Evolutionary conservation across 768 basidiomycete genomes (phyloP).

Genomic region (Podaxis sp.): DNA sequence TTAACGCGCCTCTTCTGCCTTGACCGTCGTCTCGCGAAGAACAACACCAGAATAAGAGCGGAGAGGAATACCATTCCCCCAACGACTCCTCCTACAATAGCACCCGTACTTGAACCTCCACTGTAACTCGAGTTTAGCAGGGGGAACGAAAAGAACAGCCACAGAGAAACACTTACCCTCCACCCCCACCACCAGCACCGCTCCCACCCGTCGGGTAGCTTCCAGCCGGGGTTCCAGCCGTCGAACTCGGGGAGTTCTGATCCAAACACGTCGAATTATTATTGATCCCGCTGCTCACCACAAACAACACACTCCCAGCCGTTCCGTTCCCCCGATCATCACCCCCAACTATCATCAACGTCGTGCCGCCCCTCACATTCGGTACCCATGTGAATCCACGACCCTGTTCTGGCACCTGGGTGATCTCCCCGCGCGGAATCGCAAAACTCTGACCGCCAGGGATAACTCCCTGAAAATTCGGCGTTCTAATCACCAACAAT

Average conservation of each 20-base stretch:
- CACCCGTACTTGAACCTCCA: conserved; percentile 39
- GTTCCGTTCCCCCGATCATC: conserved; percentile 67
- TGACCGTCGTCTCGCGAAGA: conserved; percentile 50
- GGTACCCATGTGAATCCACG: conserved; percentile 74
- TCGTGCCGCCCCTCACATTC: conserved; percentile 61
- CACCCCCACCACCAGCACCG: conserved; percentile 30
- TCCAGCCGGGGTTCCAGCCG: conserved; percentile 73
- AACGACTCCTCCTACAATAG: conserved; percentile 52
- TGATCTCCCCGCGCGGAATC: conserved; percentile 52
- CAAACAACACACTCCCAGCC: conserved; percentile 62
- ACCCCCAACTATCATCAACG: conserved; percentile 64
- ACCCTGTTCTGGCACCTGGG: conserved; percentile 43
- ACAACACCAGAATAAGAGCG: conserved; percentile 40
- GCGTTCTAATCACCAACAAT: conserved; percentile 37
- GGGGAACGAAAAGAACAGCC: neutral
- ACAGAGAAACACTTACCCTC: conserved; percentile 16
- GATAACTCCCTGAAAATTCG: conserved; percentile 70
- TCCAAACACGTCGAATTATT: conserved; percentile 58
- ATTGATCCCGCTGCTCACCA: conserved; percentile 51
- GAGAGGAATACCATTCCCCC: conserved; percentile 53
- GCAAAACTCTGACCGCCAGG: conserved; percentile 78
- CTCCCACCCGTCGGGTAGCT: conserved; percentile 58
- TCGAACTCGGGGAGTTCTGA: conserved; percentile 68
- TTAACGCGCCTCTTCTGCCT: conserved; percentile 38
- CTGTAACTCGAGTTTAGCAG: neutral